A percentile compares a stretch with the other conserved stretches of the same genome.
Evolutionary conservation across 768 basidiomycete genomes (phyloP).

Genomic region (Naematelia encephala): DNA sequence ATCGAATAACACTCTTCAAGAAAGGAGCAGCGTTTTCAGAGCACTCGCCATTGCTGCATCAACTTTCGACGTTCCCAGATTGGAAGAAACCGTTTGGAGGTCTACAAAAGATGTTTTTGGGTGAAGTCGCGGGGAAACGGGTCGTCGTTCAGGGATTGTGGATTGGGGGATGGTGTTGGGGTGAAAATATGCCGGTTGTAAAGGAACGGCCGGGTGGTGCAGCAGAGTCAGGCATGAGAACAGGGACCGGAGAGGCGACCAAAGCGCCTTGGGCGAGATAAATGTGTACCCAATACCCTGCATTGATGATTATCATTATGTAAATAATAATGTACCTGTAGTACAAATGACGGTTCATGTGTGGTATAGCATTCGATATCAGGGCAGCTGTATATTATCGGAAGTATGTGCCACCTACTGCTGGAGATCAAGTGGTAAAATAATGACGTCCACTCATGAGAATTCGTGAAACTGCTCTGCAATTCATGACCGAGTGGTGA

Average conservation of each 20-base stretch:
- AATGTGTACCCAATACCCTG: not conserved
- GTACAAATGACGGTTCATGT: not conserved
- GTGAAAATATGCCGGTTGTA: slow-evolving; percentile 10
- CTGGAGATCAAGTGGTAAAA: no score
- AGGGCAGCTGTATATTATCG: no score
- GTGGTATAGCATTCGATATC: no score
- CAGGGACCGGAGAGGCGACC: slow-evolving; percentile 7
- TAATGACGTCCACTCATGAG: no score
- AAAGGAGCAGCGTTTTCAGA: slow-evolving; percentile 35
- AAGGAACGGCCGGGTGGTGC: not conserved
- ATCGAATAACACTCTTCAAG: slow-evolving; percentile 32
- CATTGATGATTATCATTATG: not conserved
- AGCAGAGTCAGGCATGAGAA: not conserved
- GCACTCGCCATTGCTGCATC: slow-evolving; percentile 67
- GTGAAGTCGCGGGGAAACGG: slow-evolving; percentile 85
- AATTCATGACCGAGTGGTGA: not conserved
- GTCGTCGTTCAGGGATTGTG: slow-evolving; percentile 92
- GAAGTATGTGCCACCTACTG: no score
- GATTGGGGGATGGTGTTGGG: slow-evolving; percentile 42
- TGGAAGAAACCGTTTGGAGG: slow-evolving; percentile 90
- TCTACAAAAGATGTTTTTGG: slow-evolving; percentile 94
- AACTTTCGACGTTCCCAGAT: slow-evolving; percentile 77
- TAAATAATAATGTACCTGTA: not conserved
- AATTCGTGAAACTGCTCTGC: no score
- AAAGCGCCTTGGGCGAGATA: slow-evolving; percentile 26